phyloP scores from a whole-genome alignment of 345 rosid species.

The Adansonia digitata region DNA sequence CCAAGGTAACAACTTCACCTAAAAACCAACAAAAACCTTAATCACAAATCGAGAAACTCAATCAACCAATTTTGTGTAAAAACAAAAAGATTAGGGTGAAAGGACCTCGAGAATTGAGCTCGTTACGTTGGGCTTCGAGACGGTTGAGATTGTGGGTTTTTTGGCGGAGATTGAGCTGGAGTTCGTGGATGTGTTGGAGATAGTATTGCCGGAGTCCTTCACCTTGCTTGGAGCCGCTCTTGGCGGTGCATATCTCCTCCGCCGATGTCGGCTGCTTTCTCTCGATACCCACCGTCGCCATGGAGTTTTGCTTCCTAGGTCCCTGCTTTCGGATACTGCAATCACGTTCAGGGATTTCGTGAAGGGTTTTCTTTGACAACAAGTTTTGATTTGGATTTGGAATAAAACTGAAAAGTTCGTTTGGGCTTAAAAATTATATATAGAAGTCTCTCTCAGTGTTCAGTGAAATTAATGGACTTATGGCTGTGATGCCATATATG shows the following conservation, averaged over 20 bases:
- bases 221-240: conserved; percentile 64
- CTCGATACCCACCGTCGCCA: conserved; percentile 7
- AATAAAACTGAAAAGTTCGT: background rate
- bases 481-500: background rate
- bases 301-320: background rate
- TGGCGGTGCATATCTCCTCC: conserved; percentile 21
- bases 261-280: conserved; percentile 11
- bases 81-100: background rate
- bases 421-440: too few species aligned
- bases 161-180: conserved; percentile 72
- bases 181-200: conserved; percentile 81
- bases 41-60: background rate
- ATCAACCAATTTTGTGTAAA: background rate
- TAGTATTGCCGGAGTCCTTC: conserved; percentile 90
- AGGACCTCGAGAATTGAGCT: conserved; percentile 81
- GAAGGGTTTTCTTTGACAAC: background rate
- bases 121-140: conserved; percentile 96
- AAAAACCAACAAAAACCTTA: background rate
- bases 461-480: background rate
- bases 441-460: background rate
- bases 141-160: conserved; percentile 87
- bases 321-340: background rate
- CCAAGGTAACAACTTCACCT: background rate
- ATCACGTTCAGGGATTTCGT: background rate
- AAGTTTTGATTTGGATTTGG: background rate